Evolutionary conservation across 1,284 basidiomycete genomes (phyloP), one percentile per base, ranked within the genome.

Genomic region (Ustilago curta): DNA sequence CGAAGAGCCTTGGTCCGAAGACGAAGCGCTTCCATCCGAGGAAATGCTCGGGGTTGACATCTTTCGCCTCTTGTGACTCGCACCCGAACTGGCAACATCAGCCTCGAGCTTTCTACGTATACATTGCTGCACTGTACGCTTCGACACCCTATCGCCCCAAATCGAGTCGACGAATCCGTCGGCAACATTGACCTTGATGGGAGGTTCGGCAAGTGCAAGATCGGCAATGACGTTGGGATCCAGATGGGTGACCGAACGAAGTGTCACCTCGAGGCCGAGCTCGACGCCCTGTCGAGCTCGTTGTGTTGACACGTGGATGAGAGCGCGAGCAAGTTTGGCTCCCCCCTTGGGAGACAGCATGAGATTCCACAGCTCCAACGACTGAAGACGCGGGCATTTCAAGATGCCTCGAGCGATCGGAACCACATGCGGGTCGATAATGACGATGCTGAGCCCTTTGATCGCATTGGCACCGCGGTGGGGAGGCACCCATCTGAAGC

Each of bases 111-210:
- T 23, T 8, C 50, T 44, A 16, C 62, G 69, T 40, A 71, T 55
- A 23, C 69, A 61, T 19, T 66, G 51, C 18, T 62, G 18, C 6
- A 71, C 59, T 3, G 43, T 42, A 1, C 31, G 27, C 39, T 52
- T 59, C 31, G 67, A 53, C 43, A 72, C 55, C 4, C 70, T 45
- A 8, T 64, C 55, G 8, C 70, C 70, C 70, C 70, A 72, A 27
- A 72, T 72, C 14, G 64, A 67, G 8, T 48, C 70, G 1, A 72
- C 40, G 19, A 72, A 72, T 1, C 70, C 70, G 18, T 72, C 70
- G n/a, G 64, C 70, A 31, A 72, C 67, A 23, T 59, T 67, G 48
- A 72, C 56, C 21, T 48, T 53, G 45, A 72, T 51, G 4, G 56
- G 43, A 8, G 64, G 70, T 7, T n/a, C 12, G 2, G 59, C 51